Evolutionary conservation across 768 basidiomycete genomes (phyloP), one percentile per base, ranked within the genome.

Genomic region (Amanita molliuscula): DNA sequence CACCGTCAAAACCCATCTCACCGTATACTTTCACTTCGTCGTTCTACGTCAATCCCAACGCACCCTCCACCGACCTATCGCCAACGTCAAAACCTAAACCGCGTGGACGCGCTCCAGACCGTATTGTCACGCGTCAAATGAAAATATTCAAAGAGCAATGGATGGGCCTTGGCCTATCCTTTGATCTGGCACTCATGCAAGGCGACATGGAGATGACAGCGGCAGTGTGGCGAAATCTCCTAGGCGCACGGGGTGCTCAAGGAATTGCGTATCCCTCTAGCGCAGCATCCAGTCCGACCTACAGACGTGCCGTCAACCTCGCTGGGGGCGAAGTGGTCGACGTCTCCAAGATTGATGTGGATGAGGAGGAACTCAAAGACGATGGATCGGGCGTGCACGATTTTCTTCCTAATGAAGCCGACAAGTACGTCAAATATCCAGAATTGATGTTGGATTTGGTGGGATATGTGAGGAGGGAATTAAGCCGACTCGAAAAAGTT

Each of bases 71-170:
- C 13, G 33, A 36, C 41, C 41, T 13, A 23, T 18, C 44, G 28
- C 20, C 47, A 46, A 6, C 52, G 55, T 28, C 29, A 41, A 33
- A 25, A 47, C 31, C 43, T 26, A 26, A 51, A 28, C 41, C 55
- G 25, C 56, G 62, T 36, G 58, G 55, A 11, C 71, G 75, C 36
- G 86, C 83, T 0, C 87, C 88, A 3, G 89, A 94, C 59, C 65
- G 81, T 2, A 74, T 92, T 33, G 82, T 97, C 36, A 80, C 79
- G 40, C 79, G 81, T 40, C 91, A 95, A 64, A 85, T 97, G 88
- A 87, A 86, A 62, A 85, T 89, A 46, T 81, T 94, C 71, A 84
- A 84, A 55, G 88, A 95, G 62, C 92, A 95, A 61, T 93, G 88
- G 86, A 76, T 81, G 4, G 94, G 94, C 1, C 70, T 91, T 55